Evolutionary conservation across 768 basidiomycete species (phyloP), one percentile per base, ranked within the genome.

Genomic region (Collybiopsis luxurians): DNA sequence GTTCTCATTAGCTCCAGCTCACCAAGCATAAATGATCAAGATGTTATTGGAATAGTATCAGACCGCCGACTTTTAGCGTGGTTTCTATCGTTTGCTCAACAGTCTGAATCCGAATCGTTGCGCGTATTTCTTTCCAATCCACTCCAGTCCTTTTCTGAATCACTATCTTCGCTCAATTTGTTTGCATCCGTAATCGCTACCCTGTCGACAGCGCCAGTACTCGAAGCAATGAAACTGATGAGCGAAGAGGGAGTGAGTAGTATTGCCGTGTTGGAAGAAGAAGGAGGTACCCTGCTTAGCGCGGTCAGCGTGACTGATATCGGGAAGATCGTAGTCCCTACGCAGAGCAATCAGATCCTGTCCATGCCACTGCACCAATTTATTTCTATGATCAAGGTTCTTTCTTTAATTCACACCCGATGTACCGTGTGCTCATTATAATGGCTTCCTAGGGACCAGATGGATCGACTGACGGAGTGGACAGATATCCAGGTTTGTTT

Each of bases 151-250:
- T 74, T 87, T 27, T n/a, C 43, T 27, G 53, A 54, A 15, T 73
- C 80, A 6, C 79, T 89, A 34, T 89, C 87, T 21, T 90, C 85
- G 4, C 69, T 90, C 4, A 78, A 85, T 60, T 73, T 89, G 36
- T 81, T 85, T 62, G 64, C 76, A 1, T 79, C 84, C 1, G 85
- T 92, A 17, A 75, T 92, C 9, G 81, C 88, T 6, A 73, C 84
- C 4, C 77, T 78, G 4, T 83, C 87, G 43, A 77, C 75, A 15
- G 81, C 82, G 2, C 79, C 79, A 19, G 86, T 92, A 24, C 73
- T 92, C 49, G 87, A 90, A 66, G 90, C 90, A 4, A 93, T 93
- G 91, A 83, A 77, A 58, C 74, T 89, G 27, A 92, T 93, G 90
- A 90, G 89, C 63, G 89, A 90, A 59, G 81, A 88, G 64, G 91